Evolutionary conservation across 768 basidiomycete species (phyloP), one percentile per base, ranked within the genome.

Genomic region (Peribolospora kevripleyi): DNA sequence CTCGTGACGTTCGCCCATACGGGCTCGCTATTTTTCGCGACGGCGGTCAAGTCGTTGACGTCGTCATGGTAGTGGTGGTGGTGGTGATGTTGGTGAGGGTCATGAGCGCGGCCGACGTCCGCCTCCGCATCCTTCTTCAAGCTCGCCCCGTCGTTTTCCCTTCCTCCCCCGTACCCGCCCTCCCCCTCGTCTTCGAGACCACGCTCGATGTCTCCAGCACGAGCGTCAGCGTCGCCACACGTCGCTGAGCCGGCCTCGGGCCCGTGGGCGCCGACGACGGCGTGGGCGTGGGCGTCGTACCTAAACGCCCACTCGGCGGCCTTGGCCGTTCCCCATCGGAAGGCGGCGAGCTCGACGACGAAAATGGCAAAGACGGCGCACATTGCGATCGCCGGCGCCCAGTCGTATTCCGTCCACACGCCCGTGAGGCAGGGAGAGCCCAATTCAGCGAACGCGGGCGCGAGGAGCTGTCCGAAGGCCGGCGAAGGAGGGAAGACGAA

Each of bases 301-400:
- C 54, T 65, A 37, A 81, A 62, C 7, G 85, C 84, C 6, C 84
- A 65, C 55, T 73, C 72, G 13, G 72, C 70, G 6, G 95, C 74
- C 64, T 77, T 81, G 6, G 77, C 70, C 0, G 76, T 80, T 0
- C 90, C 91, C 73, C 81, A 79, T 54, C 90, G 78, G 70, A 88
- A 86, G 9, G 88, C 86, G 50, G 83, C 63, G 11, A 95, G 66
- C 67, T 97, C 88, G 51, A 82, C 68, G 60, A 85, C 72, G 70
- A 93, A 95, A 48, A 93, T 82, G 38, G 63, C 60, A 65, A 86
- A 90, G 42, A 93, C 79, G 62, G 84, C 80, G 47, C 79, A 63
- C 66, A 95, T 75, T 55, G 82, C 80, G 39, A 93, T 69, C 0
- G 79, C 87, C 5, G 90, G 72, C 0, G 84, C 73, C 67, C 83